Percentiles rank a stretch among this genome's conserved stretches.
These are phyloP conservation scores for Starmerella floricola DNA, from an alignment of 805 yeast species.

Conservation along the genomic window DNA sequence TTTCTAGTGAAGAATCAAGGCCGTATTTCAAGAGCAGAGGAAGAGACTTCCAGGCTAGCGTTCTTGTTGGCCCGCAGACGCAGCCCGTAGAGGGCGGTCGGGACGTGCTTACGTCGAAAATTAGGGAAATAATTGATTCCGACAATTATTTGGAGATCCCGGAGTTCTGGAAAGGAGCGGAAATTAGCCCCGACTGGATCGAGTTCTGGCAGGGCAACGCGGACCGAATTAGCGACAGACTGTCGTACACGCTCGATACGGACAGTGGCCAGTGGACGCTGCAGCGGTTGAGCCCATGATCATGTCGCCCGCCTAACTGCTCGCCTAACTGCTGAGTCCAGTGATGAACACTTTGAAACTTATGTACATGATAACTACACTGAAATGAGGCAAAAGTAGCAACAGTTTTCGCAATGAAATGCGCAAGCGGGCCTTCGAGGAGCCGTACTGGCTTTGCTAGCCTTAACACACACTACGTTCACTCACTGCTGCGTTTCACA, in stretches of 20 bases:
- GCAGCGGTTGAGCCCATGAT: slow-evolving; percentile 57
- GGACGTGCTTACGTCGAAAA: slow-evolving; percentile 46
- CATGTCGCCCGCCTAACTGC: no score
- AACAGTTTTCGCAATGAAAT: no score
- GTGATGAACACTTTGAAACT: not conserved
- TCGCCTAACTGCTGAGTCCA: no score
- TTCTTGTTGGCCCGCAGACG: slow-evolving; percentile 90
- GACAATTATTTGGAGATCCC: slow-evolving; percentile 78
- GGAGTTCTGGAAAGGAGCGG: slow-evolving; percentile 86
- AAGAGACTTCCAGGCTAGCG: slow-evolving; percentile 83
- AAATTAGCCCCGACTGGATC: slow-evolving; percentile 74
- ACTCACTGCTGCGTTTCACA: not conserved
- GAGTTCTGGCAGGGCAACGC: slow-evolving; percentile 97
- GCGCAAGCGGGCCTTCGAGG: no score
- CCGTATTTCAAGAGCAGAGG: slow-evolving; percentile 78
- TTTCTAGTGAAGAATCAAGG: slow-evolving; percentile 56
- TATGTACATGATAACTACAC: not conserved
- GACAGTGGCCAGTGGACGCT: slow-evolving; percentile 42
- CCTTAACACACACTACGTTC: no score
- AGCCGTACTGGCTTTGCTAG: no score
- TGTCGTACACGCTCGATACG: slow-evolving; percentile 48
- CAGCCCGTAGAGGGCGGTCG: slow-evolving; percentile 42
- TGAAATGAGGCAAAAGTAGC: not conserved
- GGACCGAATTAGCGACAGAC: slow-evolving; percentile 80
- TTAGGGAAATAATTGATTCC: slow-evolving; percentile 37